Evolutionary conservation across 2,329 filamentous ascomycete species (phyloP).

Genomic region (Cordyceps pruinosa): DNA sequence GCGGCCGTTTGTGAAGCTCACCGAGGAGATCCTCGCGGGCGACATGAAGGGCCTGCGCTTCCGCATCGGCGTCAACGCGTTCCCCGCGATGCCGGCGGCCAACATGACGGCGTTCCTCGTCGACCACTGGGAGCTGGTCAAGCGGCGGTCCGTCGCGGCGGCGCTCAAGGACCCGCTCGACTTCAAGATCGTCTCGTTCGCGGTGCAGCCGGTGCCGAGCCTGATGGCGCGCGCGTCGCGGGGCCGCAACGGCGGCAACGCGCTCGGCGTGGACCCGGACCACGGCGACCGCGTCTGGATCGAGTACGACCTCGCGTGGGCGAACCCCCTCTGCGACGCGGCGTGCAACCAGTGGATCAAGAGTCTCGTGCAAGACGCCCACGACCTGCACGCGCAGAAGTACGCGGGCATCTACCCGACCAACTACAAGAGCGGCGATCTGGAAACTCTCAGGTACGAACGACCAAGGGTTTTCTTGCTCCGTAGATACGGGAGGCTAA

Average conservation of each 20-base stretch:
- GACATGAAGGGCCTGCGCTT: slow-evolving; percentile 15
- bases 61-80: slow-evolving; percentile 17
- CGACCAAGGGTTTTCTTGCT: too few species aligned
- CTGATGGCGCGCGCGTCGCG: slow-evolving; percentile 15
- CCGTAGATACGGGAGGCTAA: neutral
- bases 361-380: slow-evolving; percentile 10
- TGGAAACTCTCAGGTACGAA: slow-evolving; percentile 15
- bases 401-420: slow-evolving; percentile 18
- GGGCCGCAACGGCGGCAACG: slow-evolving; percentile 16
- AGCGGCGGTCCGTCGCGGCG: neutral
- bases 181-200: slow-evolving; percentile 14
- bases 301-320: slow-evolving; percentile 24
- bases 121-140: slow-evolving; percentile 13
- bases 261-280: slow-evolving; percentile 20
- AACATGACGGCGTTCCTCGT: slow-evolving; percentile 17
- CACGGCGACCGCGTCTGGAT: slow-evolving; percentile 25
- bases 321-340: slow-evolving; percentile 16
- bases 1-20: slow-evolving; percentile 39
- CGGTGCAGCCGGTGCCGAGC: slow-evolving; percentile 17
- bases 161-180: slow-evolving; percentile 10
- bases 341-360: slow-evolving; percentile 13
- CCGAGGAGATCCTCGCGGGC: slow-evolving; percentile 12
- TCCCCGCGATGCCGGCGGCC: slow-evolving; percentile 18
- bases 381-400: slow-evolving; percentile 13
- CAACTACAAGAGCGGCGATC: slow-evolving; percentile 17